phyloP scores from a whole-genome alignment of 2,329 filamentous ascomycete species.

The Epichloe bromicola region DNA sequence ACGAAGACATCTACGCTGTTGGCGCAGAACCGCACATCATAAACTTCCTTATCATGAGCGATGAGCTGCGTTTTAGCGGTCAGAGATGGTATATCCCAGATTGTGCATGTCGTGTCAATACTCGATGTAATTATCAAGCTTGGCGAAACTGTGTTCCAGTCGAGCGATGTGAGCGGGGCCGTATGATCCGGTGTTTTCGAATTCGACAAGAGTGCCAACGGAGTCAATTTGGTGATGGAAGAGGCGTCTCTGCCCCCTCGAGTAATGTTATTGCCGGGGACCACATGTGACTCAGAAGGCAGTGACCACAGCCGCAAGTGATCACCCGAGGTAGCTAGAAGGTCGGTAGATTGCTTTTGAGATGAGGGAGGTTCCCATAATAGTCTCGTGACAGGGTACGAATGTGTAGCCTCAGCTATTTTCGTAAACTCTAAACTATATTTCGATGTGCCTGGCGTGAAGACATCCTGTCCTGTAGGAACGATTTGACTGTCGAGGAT shows the following conservation, averaged over 20 bases:
- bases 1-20: conserved; percentile 98
- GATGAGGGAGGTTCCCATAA: conserved; percentile 93
- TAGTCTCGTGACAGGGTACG: conserved; percentile 89
- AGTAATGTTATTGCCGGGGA: conserved; percentile 53
- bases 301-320: conserved; percentile 90
- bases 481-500: conserved; percentile 79
- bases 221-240: conserved; percentile 68
- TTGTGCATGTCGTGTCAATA: conserved; percentile 97
- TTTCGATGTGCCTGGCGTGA: conserved; percentile 55
- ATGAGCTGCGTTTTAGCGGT: conserved; percentile 98
- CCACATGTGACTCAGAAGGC: conserved; percentile 49
- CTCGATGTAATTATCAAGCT: conserved; percentile 97
- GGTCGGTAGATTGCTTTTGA: conserved; percentile 88
- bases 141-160: conserved; percentile 96
- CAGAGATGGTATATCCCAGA: conserved; percentile 96
- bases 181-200: conserved; percentile 98
- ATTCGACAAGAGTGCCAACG: conserved; percentile 85
- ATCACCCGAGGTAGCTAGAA: conserved; percentile 89
- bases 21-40: conserved; percentile 94
- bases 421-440: conserved; percentile 82
- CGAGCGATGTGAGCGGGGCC: conserved; percentile 85
- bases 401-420: conserved; percentile 91
- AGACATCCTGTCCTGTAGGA: conserved; percentile 55
- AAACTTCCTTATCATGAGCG: conserved; percentile 97
- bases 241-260: conserved; percentile 44